These are phyloP conservation scores for Polyporus tsugae DNA, from an alignment of 1,284 basidiomycete genomes.

Conservation along the genomic window DNA sequence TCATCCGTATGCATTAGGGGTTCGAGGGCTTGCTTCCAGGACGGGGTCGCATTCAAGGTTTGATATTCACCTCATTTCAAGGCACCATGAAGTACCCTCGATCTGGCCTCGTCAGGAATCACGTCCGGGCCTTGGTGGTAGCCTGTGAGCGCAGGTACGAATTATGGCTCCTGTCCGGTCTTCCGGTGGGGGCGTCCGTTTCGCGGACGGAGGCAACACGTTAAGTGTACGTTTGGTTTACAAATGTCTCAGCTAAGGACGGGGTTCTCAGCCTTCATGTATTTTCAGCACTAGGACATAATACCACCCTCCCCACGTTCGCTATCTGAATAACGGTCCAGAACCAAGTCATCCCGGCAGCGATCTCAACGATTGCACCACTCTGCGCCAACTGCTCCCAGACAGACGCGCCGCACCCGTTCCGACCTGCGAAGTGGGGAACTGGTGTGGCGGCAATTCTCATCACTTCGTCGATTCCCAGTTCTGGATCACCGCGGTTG, in stretches of 20 bases:
- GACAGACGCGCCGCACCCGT: not conserved
- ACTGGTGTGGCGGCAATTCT: not conserved
- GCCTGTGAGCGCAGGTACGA: slow-evolving; percentile 1
- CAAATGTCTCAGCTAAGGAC: slow-evolving; percentile 4
- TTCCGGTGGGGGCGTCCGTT: not conserved
- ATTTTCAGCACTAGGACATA: slow-evolving; percentile 7
- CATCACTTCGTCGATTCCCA: not conserved
- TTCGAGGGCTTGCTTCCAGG: not conserved
- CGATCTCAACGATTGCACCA: not conserved
- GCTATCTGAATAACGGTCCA: not conserved
- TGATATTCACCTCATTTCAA: not conserved
- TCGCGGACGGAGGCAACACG: slow-evolving; percentile 3
- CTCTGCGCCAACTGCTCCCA: not conserved
- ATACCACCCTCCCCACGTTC: not conserved
- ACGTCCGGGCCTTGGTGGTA: not conserved
- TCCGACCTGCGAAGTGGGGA: not conserved
- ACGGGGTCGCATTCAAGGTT: not conserved
- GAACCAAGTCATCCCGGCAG: not conserved
- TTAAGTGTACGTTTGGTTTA: slow-evolving; percentile 21
- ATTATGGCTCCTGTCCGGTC: not conserved
- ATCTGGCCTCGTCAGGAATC: slow-evolving; percentile 1
- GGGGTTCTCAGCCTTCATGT: slow-evolving; percentile 1
- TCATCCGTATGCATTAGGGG: not conserved
- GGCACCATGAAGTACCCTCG: slow-evolving; percentile 2
- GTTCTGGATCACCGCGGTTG: not conserved